These are phyloP conservation scores for Leccinum discolor DNA, from an alignment of 1,284 basidiomycete species.

Conservation along the genomic window DNA sequence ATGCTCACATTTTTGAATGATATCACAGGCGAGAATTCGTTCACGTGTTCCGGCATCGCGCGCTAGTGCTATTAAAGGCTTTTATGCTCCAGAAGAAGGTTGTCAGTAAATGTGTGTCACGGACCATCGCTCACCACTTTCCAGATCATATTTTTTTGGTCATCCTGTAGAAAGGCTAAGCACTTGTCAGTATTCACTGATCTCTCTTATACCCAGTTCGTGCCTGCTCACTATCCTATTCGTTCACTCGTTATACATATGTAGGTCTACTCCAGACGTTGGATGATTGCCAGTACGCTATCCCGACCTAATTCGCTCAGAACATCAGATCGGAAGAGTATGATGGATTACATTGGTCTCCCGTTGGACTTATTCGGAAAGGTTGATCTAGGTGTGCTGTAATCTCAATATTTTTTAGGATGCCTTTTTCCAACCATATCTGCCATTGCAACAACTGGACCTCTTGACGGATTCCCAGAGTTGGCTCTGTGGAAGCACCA, in stretches of 20 bases:
- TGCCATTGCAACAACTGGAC: conserved; percentile 95
- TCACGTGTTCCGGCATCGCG: conserved; percentile 92
- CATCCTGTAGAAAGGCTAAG: conserved; percentile 97
- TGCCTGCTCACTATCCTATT: background rate
- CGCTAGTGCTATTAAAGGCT: conserved; percentile 93
- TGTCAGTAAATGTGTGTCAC: conserved; percentile 12
- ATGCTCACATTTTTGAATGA: conserved; percentile 1
- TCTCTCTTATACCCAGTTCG: conserved; percentile 80
- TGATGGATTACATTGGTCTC: conserved; percentile 90
- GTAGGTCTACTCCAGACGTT: conserved; percentile 83
- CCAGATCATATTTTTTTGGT: conserved; percentile 93
- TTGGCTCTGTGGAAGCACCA: conserved; percentile 94
- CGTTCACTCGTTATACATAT: conserved; percentile 2
- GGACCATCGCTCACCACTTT: conserved; percentile 6
- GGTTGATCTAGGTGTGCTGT: conserved; percentile 35
- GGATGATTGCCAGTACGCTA: conserved; percentile 72
- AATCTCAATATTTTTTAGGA: conserved; percentile 48
- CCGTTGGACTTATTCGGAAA: conserved; percentile 88
- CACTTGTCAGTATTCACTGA: conserved; percentile 96
- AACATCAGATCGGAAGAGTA: conserved; percentile 90
- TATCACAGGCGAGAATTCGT: conserved; percentile 79
- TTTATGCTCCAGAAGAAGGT: conserved; percentile 92
- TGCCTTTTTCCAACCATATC: conserved; percentile 97
- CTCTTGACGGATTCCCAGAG: conserved; percentile 78
- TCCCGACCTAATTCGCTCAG: conserved; percentile 78